These are phyloP conservation scores for Casuarina equisetifolia DNA, from an alignment of 306 rosid genomes.

Conservation along the genomic window DNA sequence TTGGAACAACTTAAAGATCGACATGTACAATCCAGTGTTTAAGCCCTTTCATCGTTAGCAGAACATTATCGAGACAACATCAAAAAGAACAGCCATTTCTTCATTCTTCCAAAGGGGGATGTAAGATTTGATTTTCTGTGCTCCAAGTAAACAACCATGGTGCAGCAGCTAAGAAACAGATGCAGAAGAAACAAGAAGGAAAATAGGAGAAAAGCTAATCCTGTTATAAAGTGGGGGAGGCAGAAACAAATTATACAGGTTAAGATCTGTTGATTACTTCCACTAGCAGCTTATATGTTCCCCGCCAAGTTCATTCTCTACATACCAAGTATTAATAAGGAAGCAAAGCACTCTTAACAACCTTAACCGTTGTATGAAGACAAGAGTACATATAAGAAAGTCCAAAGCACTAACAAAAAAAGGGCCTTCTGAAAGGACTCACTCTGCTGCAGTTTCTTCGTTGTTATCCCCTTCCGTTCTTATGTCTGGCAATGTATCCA, in stretches of 20 bases:
- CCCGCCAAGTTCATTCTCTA: slow-evolving; percentile 37
- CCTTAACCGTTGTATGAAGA: slow-evolving; percentile 19
- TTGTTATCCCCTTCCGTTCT: slow-evolving; percentile 48
- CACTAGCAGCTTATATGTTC: slow-evolving; percentile 42
- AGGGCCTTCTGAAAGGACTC: slow-evolving; percentile 18
- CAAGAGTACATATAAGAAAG: slow-evolving; percentile 26
- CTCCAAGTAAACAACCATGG: not conserved
- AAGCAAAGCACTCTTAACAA: slow-evolving; percentile 30
- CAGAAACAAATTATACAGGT: slow-evolving; percentile 44
- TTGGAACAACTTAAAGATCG: no score
- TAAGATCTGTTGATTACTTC: slow-evolving; percentile 28
- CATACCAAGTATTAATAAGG: slow-evolving; percentile 29
- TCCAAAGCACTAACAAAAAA: slow-evolving; percentile 19
- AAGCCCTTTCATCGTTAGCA: not conserved
- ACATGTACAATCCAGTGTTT: not conserved
- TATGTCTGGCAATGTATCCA: slow-evolving; percentile 65
- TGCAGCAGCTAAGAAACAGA: slow-evolving; percentile 1
- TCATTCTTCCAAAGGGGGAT: not conserved
- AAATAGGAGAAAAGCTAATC: not conserved
- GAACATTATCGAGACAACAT: not conserved
- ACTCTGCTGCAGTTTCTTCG: slow-evolving; percentile 69
- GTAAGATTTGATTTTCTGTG: not conserved
- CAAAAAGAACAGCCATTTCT: not conserved
- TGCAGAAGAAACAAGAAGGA: not conserved
- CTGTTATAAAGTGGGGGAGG: slow-evolving; percentile 27